A percentile compares a stretch with the other conserved stretches of the same genome.
Evolutionary conservation across 768 basidiomycete species (phyloP).

Genomic region (Boletus pseudopeckii): DNA sequence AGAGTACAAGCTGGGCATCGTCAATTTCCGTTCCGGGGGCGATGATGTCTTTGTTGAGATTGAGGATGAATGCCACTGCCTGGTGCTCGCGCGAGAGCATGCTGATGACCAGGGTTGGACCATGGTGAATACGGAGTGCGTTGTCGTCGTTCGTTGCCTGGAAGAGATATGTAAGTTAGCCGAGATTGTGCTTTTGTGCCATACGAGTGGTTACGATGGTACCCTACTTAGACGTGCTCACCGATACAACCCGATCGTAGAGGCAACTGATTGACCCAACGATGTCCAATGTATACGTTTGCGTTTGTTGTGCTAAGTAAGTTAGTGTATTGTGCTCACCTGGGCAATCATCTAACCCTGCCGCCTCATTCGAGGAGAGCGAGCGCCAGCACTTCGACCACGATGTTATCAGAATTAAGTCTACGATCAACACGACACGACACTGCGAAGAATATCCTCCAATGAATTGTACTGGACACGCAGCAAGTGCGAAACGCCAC

Average conservation of each 20-base stretch:
- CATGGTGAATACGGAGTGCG: slow-evolving; percentile 16
- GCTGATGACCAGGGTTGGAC: slow-evolving; percentile 12
- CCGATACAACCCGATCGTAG: slow-evolving; percentile 2
- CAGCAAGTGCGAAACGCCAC: too few relatives aligned
- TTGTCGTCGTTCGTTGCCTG: slow-evolving; percentile 10
- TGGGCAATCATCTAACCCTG: too few relatives aligned
- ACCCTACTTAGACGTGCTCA: background rate
- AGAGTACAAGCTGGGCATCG: slow-evolving; percentile 8
- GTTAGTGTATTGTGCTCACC: too few relatives aligned
- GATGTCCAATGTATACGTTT: background rate
- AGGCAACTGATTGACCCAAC: background rate
- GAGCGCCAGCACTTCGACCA: too few relatives aligned
- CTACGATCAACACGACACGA: too few relatives aligned
- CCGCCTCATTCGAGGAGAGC: too few relatives aligned
- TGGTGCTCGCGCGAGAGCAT: slow-evolving; percentile 5
- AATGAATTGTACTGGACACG: too few relatives aligned
- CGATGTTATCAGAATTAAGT: too few relatives aligned
- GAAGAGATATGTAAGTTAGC: background rate
- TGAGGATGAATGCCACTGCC: slow-evolving; percentile 9
- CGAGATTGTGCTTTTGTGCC: slow-evolving; percentile 6
- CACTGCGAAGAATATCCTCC: too few relatives aligned
- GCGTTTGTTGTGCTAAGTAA: too few relatives aligned
- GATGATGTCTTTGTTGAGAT: background rate
- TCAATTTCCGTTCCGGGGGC: slow-evolving; percentile 4
- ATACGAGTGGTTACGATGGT: slow-evolving; percentile 2